Conservation (phyloP, 345 rosid genomes). For the Moricandia moricandioides region DNA sequence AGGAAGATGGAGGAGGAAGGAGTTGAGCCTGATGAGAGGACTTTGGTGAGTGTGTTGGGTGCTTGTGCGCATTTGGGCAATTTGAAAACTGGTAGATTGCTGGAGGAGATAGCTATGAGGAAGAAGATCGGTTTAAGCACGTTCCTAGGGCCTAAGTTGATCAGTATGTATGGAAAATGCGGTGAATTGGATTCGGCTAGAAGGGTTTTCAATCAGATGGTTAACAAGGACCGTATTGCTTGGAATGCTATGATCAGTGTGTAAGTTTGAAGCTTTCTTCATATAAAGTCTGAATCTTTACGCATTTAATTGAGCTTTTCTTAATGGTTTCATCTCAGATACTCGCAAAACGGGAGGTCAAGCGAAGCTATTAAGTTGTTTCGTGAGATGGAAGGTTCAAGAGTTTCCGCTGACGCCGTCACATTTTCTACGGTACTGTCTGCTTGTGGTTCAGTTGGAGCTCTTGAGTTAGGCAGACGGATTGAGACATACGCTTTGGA, state of each 20-base stretch:
- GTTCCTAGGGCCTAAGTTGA: conserved; percentile 61
- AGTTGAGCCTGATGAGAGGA: conserved; percentile 69
- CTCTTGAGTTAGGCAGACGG: conserved; percentile 70
- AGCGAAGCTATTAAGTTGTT: conserved; percentile 63
- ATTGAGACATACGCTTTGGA: conserved; percentile 50
- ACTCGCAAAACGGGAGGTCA: conserved; percentile 81
- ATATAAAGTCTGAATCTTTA: not conserved
- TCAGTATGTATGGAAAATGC: conserved; percentile 82
- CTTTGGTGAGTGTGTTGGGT: conserved; percentile 70
- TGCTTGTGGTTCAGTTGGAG: conserved; percentile 79
- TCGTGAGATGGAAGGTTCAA: conserved; percentile 47
- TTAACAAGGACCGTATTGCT: conserved; percentile 54
- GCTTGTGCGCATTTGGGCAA: conserved; percentile 72
- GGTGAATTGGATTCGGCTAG: conserved; percentile 68
- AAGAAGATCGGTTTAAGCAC: conserved; percentile 51
- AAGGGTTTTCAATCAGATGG: conserved; percentile 65
- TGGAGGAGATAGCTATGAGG: conserved; percentile 48
- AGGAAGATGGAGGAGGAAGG: conserved; percentile 58
- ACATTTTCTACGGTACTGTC: conserved; percentile 63
- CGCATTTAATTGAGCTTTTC: not conserved
- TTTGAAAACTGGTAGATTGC: conserved; percentile 60
- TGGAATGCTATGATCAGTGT: conserved; percentile 95
- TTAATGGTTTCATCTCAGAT: conserved; percentile 40
- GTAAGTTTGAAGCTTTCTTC: conserved; percentile 37
- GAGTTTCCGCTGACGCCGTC: conserved; percentile 47